These are phyloP conservation scores for Chrysopogon serrulatus DNA, from an alignment of 176 grass and related monocot species.

Conservation along the genomic window DNA sequence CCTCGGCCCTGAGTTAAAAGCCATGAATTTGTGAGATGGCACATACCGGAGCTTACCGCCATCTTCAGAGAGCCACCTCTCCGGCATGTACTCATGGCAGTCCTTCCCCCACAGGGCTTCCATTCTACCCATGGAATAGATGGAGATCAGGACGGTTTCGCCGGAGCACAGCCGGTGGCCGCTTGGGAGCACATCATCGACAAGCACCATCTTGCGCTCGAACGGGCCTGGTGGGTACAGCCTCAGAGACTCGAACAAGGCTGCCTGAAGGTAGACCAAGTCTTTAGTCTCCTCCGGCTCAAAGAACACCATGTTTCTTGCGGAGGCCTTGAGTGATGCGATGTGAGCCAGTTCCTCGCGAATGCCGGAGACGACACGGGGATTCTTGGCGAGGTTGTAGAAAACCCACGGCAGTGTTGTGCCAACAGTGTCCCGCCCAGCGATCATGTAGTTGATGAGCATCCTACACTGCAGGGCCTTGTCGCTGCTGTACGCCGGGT, in stretches of 20 bases:
- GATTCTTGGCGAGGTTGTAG: neutral
- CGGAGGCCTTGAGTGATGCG: neutral
- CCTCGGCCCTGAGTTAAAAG: slow-evolving; percentile 10
- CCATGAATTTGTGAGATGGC: neutral
- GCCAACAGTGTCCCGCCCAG: neutral
- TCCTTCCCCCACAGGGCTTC: neutral
- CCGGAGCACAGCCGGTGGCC: neutral
- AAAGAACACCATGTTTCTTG: neutral
- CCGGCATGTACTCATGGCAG: neutral
- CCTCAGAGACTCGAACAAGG: slow-evolving; percentile 42
- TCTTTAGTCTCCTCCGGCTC: slow-evolving; percentile 7
- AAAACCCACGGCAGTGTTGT: neutral
- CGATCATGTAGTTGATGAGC: neutral
- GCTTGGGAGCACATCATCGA: slow-evolving; percentile 4
- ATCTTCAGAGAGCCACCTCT: slow-evolving; percentile 3
- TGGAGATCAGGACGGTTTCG: neutral
- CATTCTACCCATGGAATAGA: slow-evolving; percentile 10
- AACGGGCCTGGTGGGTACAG: slow-evolving; percentile 12
- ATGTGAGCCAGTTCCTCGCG: neutral
- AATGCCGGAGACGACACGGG: neutral
- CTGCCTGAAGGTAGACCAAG: slow-evolving; percentile 38
- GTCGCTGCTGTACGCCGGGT: neutral
- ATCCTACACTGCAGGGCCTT: neutral
- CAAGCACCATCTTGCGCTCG: slow-evolving; percentile 15
- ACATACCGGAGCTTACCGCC: neutral